Base-by-base conservation (phyloP, 768 basidiomycete genomes). In the Hemileccinum impolitum region DNA sequence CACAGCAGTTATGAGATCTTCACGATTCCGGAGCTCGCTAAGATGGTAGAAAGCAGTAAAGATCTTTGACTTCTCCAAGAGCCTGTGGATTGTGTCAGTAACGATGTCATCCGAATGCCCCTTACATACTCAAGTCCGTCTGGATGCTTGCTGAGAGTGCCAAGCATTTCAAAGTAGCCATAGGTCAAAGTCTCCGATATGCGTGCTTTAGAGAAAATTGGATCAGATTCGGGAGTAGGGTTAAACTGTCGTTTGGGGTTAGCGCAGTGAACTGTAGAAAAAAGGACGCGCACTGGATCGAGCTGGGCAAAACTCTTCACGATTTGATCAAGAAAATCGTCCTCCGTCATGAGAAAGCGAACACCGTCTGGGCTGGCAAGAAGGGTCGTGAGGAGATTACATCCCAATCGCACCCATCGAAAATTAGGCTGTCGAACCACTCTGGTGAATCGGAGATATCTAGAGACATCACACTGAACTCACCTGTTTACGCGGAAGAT, bases 41-140 rank as follows among this genome's bases (percentile, higher is more conserved):
- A 98, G 70, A 63, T 94, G 94, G 63, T 98, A 98, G 66, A 98
- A 94, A 0, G 90, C 87, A 1, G 94, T 98, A 67, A 97, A 98
- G 23, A 97, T 79, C 60, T 88, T 90, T 69, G 87, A 87, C 58
- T 89, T 89, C 68, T 96, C 93, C 66, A 99, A 70, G 13, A 98
- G 70, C 38, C 94, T 95, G 51, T 13, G 14, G 12, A 15, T 12
- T 39, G 42, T 12, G 48, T 58, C 6, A 55, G 38, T 35, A 23
- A 28, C 12, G 11, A 43, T 36, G 38, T 40, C 17, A 42, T 42
- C 40, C 9, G 42, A 35, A 18, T 26, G 11, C 36, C 18, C 11
- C 19, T 14, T 38, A 71, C 87, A 57, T 64, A 94, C 94, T 90
- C 88, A 19, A 94, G 80, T 21, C 96, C 96, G 40, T 96, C 91